phyloP scores from a whole-genome alignment of 2,329 filamentous ascomycete species.

The Aspergillus brunneoviolaceus region DNA sequence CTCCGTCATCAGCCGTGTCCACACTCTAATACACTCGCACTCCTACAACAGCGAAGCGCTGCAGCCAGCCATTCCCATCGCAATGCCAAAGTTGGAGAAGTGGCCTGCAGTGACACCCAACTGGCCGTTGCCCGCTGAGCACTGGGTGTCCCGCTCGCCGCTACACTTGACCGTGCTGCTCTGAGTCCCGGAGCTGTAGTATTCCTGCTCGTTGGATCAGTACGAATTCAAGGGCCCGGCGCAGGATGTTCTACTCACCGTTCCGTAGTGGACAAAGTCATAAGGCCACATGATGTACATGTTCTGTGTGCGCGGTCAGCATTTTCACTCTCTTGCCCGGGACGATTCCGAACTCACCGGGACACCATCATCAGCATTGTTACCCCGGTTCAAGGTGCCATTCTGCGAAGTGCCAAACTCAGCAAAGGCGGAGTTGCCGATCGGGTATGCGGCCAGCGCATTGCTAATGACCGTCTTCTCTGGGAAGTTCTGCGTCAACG shows the following conservation, averaged over 20 bases:
- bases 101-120: conserved; percentile 25
- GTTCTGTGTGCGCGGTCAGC: conserved; percentile 20
- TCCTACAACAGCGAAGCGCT: background rate
- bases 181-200: conserved; percentile 27
- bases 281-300: conserved; percentile 26
- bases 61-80: conserved; percentile 23
- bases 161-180: conserved; percentile 19
- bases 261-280: conserved; percentile 28
- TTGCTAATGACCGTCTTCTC: conserved; percentile 29
- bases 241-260: conserved; percentile 15
- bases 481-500: conserved; percentile 32
- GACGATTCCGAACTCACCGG: conserved; percentile 19
- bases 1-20: background rate
- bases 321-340: background rate
- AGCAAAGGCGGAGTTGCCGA: conserved; percentile 30
- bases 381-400: conserved; percentile 29
- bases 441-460: conserved; percentile 34
- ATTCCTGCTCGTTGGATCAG: conserved; percentile 20
- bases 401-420: conserved; percentile 24
- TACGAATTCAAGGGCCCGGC: fast-evolving
- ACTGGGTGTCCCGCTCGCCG: conserved; percentile 26
- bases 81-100: conserved; percentile 27
- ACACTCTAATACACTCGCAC: background rate
- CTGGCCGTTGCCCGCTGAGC: conserved; percentile 30
- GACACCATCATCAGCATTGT: conserved; percentile 29